Evolutionary conservation across 257 asterid species (phyloP).

Genomic region (Knoxia roxburghii): DNA sequence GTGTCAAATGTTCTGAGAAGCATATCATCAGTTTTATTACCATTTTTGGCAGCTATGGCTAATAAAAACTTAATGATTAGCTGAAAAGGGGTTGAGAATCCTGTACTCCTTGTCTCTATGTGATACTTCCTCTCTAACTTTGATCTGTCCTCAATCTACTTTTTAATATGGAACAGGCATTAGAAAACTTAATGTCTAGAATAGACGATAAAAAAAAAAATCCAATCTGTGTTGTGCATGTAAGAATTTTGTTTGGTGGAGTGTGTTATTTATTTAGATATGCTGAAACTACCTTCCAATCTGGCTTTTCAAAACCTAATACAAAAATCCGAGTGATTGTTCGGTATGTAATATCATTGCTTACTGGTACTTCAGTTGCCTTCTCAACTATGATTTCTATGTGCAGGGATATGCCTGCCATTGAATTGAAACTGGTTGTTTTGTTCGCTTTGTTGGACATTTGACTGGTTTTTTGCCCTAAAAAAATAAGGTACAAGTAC

Average conservation of each 20-base stretch:
- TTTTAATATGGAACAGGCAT: background rate
- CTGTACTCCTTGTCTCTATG: background rate
- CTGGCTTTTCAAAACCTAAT: background rate
- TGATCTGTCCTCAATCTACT: background rate
- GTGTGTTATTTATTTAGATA: background rate
- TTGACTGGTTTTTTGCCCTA: conserved; percentile 98
- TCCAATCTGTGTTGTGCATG: conserved; percentile 77
- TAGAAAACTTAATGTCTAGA: background rate
- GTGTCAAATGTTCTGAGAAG: background rate
- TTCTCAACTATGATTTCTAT: background rate
- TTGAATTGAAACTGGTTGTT: conserved; percentile 87
- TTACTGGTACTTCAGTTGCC: conserved; percentile 7
- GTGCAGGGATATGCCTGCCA: conserved; percentile 91
- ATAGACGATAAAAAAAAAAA: background rate
- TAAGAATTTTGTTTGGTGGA: conserved; percentile 33
- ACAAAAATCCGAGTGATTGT: background rate
- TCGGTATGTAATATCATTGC: background rate
- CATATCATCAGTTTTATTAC: background rate
- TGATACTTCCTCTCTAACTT: background rate
- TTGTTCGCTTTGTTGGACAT: conserved; percentile 87
- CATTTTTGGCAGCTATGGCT: background rate
- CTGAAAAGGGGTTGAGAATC: background rate
- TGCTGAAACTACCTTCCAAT: background rate
- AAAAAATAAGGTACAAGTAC: conserved; percentile 59
- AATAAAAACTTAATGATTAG: background rate